Conservation (phyloP, 768 basidiomycete species). For the Serendipita indica region DNA sequence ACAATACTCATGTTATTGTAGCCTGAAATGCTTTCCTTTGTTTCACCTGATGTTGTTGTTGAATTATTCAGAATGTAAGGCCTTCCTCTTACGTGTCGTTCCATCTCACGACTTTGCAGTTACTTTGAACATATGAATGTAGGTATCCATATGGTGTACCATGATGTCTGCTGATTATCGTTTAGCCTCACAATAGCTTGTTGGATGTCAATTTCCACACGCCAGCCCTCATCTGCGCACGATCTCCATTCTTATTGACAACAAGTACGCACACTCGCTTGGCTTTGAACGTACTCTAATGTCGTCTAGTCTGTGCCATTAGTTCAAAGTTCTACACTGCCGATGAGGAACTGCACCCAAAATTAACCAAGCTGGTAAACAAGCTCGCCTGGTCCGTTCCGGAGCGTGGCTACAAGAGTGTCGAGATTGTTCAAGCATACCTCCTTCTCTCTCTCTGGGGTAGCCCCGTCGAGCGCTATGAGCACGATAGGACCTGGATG, state of each 20-base stretch:
- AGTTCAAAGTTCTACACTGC: constrained; percentile 77
- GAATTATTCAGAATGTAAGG: constrained; percentile 74
- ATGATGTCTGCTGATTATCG: neutral
- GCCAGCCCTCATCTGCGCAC: constrained; percentile 80
- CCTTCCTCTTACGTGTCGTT: constrained; percentile 11
- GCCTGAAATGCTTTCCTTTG: constrained; percentile 86
- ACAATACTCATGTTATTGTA: neutral
- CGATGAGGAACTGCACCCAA: constrained; percentile 67
- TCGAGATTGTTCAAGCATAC: constrained; percentile 93
- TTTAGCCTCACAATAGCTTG: constrained; percentile 61
- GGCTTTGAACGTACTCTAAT: neutral
- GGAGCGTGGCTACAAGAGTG: constrained; percentile 77
- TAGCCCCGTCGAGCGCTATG: constrained; percentile 87
- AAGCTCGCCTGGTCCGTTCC: constrained; percentile 80
- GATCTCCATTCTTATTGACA: constrained; percentile 89
- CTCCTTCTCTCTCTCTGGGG: constrained; percentile 80
- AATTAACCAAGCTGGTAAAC: constrained; percentile 67
- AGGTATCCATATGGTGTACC: constrained; percentile 21
- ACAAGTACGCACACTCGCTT: constrained; percentile 42
- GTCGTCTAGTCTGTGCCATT: constrained; percentile 71
- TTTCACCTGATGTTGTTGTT: constrained; percentile 76
- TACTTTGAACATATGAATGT: constrained; percentile 68
- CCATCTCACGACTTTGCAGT: constrained; percentile 25
- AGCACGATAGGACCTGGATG: constrained; percentile 91
- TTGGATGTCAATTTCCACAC: constrained; percentile 86